These are phyloP conservation scores for Globisporangium irregulare DNA, from an alignment of 352 stramenopile genomes.

Conservation along the genomic window DNA sequence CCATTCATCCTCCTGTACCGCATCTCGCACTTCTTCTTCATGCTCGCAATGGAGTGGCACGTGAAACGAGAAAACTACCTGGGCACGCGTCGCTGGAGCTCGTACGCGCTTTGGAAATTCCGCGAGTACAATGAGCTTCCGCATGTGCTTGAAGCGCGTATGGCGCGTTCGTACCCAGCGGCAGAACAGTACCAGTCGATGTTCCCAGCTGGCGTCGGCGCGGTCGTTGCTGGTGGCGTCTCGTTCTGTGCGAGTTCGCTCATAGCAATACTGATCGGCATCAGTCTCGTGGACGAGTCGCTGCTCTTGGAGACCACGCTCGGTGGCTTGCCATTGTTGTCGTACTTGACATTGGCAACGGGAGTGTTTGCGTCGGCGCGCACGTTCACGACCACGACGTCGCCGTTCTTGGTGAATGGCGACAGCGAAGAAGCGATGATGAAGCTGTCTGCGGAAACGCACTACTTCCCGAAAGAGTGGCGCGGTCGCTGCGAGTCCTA, in stretches of 20 bases:
- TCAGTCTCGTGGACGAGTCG: slow-evolving; percentile 94
- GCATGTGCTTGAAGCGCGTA: slow-evolving; percentile 94
- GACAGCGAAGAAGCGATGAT: slow-evolving; percentile 85
- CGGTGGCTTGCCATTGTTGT: slow-evolving; percentile 92
- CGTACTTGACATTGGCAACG: slow-evolving; percentile 94
- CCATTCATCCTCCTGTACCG: slow-evolving; percentile 98
- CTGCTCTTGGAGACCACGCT: slow-evolving; percentile 96
- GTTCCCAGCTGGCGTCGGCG: slow-evolving; percentile 89
- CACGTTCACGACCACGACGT: slow-evolving; percentile 67
- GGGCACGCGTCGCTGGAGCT: slow-evolving; percentile 93
- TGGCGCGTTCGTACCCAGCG: slow-evolving; percentile 90
- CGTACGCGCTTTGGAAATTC: slow-evolving; percentile 89
- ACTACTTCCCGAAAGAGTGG: slow-evolving; percentile 97
- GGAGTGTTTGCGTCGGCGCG: slow-evolving; percentile 78
- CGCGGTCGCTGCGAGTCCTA: slow-evolving; percentile 80
- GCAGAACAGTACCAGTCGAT: slow-evolving; percentile 93
- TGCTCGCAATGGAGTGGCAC: slow-evolving; percentile 96
- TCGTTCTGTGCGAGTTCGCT: slow-evolving; percentile 96
- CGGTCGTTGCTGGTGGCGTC: slow-evolving; percentile 90
- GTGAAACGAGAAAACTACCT: slow-evolving; percentile 91
- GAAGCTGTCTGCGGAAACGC: slow-evolving; percentile 89
- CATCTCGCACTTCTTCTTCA: slow-evolving; percentile 95
- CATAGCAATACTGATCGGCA: slow-evolving; percentile 91
- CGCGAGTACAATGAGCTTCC: slow-evolving; percentile 98
- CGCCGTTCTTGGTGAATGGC: slow-evolving; percentile 71